phyloP scores from a whole-genome alignment of 208 protist species.

The Eutreptiella sp. region DNA sequence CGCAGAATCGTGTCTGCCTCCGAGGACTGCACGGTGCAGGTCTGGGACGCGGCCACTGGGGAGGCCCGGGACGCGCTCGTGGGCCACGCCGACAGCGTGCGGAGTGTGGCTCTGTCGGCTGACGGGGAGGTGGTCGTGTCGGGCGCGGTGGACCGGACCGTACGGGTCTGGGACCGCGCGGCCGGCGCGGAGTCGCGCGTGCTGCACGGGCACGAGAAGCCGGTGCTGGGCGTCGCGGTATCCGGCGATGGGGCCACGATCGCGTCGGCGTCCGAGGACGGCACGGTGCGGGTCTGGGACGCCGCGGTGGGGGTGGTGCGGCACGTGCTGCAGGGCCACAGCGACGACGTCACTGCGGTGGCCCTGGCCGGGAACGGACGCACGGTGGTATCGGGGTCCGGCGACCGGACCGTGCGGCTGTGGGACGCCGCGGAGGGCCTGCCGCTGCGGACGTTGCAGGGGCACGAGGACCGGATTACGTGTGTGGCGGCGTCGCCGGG shows the following conservation, averaged over 20 bases:
- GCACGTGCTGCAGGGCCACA: constrained; percentile 55
- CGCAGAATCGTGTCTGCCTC: constrained; percentile 88
- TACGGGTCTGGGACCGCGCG: constrained; percentile 87
- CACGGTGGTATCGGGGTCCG: constrained; percentile 86
- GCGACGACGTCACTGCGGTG: constrained; percentile 72
- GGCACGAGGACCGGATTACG: no score
- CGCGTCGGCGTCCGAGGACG: constrained; percentile 80
- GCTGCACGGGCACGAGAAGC: constrained; percentile 79
- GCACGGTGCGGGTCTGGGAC: constrained; percentile 72
- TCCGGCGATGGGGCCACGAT: constrained; percentile 89
- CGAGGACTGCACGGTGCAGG: not conserved
- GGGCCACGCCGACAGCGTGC: constrained; percentile 60
- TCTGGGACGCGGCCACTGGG: constrained; percentile 78
- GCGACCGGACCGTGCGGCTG: constrained; percentile 86
- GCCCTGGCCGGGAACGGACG: constrained; percentile 84
- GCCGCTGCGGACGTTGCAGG: no score
- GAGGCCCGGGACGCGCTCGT: no score
- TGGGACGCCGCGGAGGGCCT: no score
- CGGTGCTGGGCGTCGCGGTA: constrained; percentile 88
- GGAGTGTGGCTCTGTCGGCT: constrained; percentile 82
- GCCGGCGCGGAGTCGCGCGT: constrained; percentile 54
- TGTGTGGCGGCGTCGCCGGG: no score
- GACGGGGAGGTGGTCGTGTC: constrained; percentile 89
- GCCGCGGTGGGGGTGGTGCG: no score
- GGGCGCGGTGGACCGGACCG: constrained; percentile 84